These are phyloP conservation scores for Fusarium sp. DNA, from an alignment of 2,329 filamentous ascomycete species.

Conservation along the genomic window DNA sequence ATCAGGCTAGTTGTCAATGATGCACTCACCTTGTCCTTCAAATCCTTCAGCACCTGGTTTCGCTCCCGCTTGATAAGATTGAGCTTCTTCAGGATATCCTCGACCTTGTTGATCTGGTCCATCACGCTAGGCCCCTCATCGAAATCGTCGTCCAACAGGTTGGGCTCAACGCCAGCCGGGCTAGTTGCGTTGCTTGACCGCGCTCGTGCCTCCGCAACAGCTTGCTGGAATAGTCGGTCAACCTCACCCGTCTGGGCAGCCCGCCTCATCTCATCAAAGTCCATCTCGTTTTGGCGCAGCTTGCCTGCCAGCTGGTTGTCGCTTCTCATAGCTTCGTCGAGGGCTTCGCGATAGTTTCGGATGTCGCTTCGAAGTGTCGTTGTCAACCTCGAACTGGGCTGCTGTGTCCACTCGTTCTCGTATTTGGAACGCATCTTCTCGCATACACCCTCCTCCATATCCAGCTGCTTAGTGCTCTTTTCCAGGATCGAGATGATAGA, in stretches of 20 bases:
- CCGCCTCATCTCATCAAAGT: slow-evolving; percentile 95
- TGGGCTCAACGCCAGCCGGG: slow-evolving; percentile 75
- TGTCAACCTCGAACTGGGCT: slow-evolving; percentile 91
- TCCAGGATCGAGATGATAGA: slow-evolving; percentile 80
- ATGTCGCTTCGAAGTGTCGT: slow-evolving; percentile 89
- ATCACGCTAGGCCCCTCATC: slow-evolving; percentile 84
- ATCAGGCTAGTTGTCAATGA: not conserved
- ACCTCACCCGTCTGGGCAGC: slow-evolving; percentile 89
- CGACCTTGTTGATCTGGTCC: slow-evolving; percentile 89
- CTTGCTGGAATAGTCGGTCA: slow-evolving; percentile 88
- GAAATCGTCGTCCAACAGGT: slow-evolving; percentile 92
- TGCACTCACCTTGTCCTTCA: slow-evolving; percentile 89
- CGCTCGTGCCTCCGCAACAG: slow-evolving; percentile 81
- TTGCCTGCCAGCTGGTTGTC: slow-evolving; percentile 87
- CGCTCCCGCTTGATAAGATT: slow-evolving; percentile 93
- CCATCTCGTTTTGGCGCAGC: slow-evolving; percentile 84
- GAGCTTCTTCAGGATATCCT: slow-evolving; percentile 90
- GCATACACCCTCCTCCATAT: slow-evolving; percentile 97
- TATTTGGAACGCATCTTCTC: slow-evolving; percentile 99
- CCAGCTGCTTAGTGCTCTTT: slow-evolving; percentile 85
- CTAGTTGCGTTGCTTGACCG: slow-evolving; percentile 72
- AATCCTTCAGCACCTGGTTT: slow-evolving; percentile 91
- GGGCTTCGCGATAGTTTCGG: slow-evolving; percentile 85
- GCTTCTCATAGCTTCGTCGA: slow-evolving; percentile 89
- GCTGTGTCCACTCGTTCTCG: slow-evolving; percentile 94